Base-by-base conservation (phyloP, 169 alveolate genomes). In the Theileria parva region DNA sequence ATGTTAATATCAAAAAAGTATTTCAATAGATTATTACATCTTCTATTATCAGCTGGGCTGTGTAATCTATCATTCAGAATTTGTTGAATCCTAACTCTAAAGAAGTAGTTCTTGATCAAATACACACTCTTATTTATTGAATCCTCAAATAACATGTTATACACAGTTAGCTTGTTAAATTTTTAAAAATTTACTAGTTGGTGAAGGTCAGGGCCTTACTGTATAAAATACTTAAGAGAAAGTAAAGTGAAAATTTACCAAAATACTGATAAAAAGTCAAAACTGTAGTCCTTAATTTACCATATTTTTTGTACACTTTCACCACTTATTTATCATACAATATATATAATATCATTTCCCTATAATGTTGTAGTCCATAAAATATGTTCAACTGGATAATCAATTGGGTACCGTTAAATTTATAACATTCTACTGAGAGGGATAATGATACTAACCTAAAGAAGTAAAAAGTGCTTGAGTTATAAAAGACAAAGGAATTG, bases 91-190 rank as follows among this genome's bases (percentile, higher is more conserved):
- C 5, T n/a, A 19, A 32, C 28, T 25, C 77, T n/a, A 59, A 25
- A 27, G 73, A 69, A 53, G 80, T 28, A 69, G 30, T 69, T 19
- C 1, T 61, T 17, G 25, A 30, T 17, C 34, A 61, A 17, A 23
- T 67, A 9, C 60, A 75, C 76, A 72, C 85, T 51, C 48, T 74
- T 9, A 68, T 73, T 12, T 37, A 77, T 39, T 17, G 76, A 76
- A 71, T 0, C 79, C 3, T 71, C 21, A 48, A 71, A 74, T 13
- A 32, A 32, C 72, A 34, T 7, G 66, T 12, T 73, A 13, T 23
- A 34, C 15, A 30, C 7, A 0, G 11, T 32, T 23, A 39, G 11
- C 13, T 34, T 21, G 3, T 27, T 13, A 71, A 13, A 71, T 4
- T 2, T 57, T 44, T 15, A 71, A 83, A 71, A 23, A 30, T 71